Evolutionary conservation across 768 basidiomycete species (phyloP).

Genomic region (Kwoniella newhampshirensis): DNA sequence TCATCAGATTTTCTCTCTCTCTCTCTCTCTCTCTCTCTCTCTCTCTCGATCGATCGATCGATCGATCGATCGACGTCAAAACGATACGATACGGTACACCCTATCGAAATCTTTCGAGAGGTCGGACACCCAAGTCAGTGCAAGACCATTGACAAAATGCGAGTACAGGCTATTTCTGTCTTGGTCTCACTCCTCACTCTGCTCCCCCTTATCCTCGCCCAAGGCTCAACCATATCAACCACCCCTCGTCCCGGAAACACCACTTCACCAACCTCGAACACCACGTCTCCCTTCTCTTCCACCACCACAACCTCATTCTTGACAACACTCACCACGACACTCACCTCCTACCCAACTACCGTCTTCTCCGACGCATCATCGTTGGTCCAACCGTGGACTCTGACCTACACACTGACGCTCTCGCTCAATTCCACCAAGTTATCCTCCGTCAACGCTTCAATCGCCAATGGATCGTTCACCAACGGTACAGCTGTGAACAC

Average conservation of each 20-base stretch:
- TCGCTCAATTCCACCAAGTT: slow-evolving; percentile 32
- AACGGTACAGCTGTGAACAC: slow-evolving; percentile 24
- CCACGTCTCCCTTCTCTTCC: slow-evolving; percentile 9
- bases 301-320: slow-evolving; percentile 11
- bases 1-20: too few species aligned
- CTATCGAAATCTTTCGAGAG: too few species aligned
- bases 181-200: slow-evolving; percentile 6
- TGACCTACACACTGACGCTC: slow-evolving; percentile 50
- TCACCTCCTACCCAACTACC: slow-evolving; percentile 51
- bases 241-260: slow-evolving; percentile 3
- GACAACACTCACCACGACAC: slow-evolving; percentile 36
- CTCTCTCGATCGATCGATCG: too few species aligned
- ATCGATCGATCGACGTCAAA: too few species aligned
- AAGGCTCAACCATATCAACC: slow-evolving; percentile 5
- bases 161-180: not conserved
- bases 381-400: slow-evolving; percentile 48
- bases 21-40: too few species aligned
- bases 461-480: slow-evolving; percentile 22
- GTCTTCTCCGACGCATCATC: slow-evolving; percentile 24
- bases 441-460: slow-evolving; percentile 9
- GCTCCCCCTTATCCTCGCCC: slow-evolving; percentile 19
- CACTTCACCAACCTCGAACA: slow-evolving; percentile 16
- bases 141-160: too few species aligned
- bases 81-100: too few species aligned
- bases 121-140: too few species aligned